These are phyloP conservation scores for Melampsora americana DNA, from an alignment of 1,284 basidiomycete genomes.

Conservation along the genomic window DNA sequence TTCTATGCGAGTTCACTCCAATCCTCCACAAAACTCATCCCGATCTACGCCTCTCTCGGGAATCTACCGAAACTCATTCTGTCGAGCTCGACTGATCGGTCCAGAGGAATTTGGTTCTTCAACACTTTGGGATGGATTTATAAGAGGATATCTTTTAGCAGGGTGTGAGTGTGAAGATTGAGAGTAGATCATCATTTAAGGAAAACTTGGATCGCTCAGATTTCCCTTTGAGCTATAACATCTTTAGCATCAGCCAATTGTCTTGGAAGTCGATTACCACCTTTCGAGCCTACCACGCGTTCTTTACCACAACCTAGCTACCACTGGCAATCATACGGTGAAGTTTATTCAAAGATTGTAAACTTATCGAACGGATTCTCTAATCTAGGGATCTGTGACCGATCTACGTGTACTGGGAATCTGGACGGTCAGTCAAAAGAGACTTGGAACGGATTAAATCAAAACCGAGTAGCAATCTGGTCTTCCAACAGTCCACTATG, in stretches of 20 bases:
- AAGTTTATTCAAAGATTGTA: conserved; percentile 18
- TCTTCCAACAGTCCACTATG: conserved; percentile 25
- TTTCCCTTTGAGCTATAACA: background rate
- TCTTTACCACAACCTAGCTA: conserved; percentile 9
- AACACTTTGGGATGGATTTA: conserved; percentile 36
- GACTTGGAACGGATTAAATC: background rate
- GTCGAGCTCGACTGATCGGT: background rate
- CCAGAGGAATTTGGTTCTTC: conserved; percentile 18
- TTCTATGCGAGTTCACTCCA: background rate
- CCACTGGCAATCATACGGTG: conserved; percentile 35
- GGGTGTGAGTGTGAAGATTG: conserved; percentile 7
- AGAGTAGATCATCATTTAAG: background rate
- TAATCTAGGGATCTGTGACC: conserved; percentile 7
- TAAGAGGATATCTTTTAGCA: conserved; percentile 33
- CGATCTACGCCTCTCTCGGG: too few relatives aligned
- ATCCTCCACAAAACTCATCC: too few relatives aligned
- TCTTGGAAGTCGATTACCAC: conserved; percentile 16
- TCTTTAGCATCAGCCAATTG: conserved; percentile 10
- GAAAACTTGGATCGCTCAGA: background rate
- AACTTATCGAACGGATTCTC: conserved; percentile 21
- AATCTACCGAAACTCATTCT: background rate
- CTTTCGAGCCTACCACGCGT: background rate
- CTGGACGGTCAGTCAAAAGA: background rate
- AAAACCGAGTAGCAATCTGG: conserved; percentile 31
- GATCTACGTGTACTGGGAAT: background rate